Evolutionary conservation across 176 grass and related monocot genomes (phyloP).

Genomic region (Juncus effusus): DNA sequence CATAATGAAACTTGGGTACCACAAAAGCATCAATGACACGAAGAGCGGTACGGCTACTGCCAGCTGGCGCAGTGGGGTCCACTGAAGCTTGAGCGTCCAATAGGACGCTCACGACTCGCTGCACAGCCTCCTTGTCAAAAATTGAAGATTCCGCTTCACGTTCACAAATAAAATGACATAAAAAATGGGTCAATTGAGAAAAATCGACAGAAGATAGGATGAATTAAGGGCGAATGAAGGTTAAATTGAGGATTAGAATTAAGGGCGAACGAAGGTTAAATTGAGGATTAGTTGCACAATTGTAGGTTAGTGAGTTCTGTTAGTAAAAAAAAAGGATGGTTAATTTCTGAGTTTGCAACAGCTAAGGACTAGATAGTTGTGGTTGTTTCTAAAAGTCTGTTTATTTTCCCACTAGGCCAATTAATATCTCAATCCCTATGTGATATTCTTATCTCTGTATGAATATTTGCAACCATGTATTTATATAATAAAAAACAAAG

Average conservation of each 20-base stretch:
- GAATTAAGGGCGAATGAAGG: not conserved
- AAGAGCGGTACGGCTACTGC: constrained; percentile 43
- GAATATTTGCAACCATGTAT: not conserved
- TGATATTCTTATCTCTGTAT: too few relatives aligned
- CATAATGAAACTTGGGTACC: constrained; percentile 66
- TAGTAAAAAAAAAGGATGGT: too few relatives aligned
- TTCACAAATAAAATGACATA: not conserved
- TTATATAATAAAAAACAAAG: not conserved
- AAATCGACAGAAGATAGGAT: not conserved
- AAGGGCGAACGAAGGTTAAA: not conserved
- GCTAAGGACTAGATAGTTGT: too few relatives aligned
- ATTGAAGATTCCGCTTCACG: constrained; percentile 71
- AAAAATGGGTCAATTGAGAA: not conserved
- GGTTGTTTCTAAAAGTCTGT: too few relatives aligned
- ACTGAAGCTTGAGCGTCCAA: constrained; percentile 60
- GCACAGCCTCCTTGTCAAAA: constrained; percentile 61
- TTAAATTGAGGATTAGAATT: too few relatives aligned
- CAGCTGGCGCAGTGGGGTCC: constrained; percentile 36
- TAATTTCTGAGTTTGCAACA: too few relatives aligned
- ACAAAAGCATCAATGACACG: constrained; percentile 77
- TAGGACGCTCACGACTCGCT: constrained; percentile 52
- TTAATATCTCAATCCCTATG: too few relatives aligned
- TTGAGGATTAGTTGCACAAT: not conserved
- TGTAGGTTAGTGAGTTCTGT: too few relatives aligned
- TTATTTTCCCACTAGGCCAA: too few relatives aligned